Percentiles rank a stretch among this genome's conserved stretches.
These are phyloP conservation scores for Amanita subjunquillea DNA, from an alignment of 768 basidiomycete species.

Conservation along the genomic window DNA sequence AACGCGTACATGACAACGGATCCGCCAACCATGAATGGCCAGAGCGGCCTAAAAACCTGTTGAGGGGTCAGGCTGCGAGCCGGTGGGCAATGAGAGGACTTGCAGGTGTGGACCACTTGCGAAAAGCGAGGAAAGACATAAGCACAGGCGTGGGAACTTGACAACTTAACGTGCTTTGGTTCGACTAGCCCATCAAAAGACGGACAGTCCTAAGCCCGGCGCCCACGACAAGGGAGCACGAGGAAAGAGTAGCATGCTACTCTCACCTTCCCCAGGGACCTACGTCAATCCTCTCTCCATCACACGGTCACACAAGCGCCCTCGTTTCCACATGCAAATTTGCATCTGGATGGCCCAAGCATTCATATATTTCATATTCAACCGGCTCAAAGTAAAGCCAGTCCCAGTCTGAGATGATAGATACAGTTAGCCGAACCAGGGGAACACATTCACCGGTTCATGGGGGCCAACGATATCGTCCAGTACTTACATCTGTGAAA, in stretches of 20 bases:
- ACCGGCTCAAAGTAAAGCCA: no score
- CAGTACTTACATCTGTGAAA: no score
- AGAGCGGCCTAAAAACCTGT: slow-evolving; percentile 65
- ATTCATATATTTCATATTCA: no score
- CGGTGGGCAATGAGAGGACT: slow-evolving; percentile 19
- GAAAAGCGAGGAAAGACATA: slow-evolving; percentile 72
- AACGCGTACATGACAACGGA: slow-evolving; percentile 59
- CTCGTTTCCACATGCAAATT: no score
- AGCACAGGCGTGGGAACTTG: neutral
- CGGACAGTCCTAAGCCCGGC: neutral
- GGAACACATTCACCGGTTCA: no score
- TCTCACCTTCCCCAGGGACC: neutral
- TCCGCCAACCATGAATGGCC: slow-evolving; percentile 70
- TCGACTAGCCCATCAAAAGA: neutral
- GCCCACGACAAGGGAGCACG: neutral
- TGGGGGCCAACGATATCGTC: no score
- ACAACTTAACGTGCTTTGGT: neutral
- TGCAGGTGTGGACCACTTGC: slow-evolving; percentile 75
- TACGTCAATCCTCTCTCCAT: no score
- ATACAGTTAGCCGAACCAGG: no score
- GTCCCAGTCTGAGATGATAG: no score
- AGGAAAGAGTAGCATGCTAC: neutral
- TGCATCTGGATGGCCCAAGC: no score
- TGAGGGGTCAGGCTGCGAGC: slow-evolving; percentile 8
- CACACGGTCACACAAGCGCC: no score